Evolutionary conservation across 176 grass and related monocot species (phyloP).

Genomic region (Saccharum spontaneum): DNA sequence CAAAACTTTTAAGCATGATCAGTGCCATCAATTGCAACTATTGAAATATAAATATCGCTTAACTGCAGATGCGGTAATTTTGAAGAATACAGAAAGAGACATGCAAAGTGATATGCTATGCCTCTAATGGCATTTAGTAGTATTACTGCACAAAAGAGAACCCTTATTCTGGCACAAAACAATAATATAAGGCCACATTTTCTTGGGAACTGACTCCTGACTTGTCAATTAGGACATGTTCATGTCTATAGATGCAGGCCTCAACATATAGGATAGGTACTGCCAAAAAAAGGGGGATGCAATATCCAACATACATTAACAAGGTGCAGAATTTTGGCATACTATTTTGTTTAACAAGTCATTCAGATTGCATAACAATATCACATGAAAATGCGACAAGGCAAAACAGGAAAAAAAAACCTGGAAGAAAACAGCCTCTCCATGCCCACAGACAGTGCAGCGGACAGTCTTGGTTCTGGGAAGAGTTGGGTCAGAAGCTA

Average conservation of each 20-base stretch:
- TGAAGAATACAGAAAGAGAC: not conserved
- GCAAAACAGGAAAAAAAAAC: slow-evolving; percentile 3
- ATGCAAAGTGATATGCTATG: not conserved
- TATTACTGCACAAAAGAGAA: not conserved
- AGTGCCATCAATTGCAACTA: not conserved
- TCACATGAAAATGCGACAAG: not conserved
- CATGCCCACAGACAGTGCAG: slow-evolving; percentile 51
- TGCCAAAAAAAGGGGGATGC: not conserved
- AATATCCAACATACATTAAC: not conserved
- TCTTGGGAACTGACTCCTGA: not conserved
- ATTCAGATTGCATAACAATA: not conserved
- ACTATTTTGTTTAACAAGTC: not conserved
- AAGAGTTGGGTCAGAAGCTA: slow-evolving; percentile 54
- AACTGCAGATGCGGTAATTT: not conserved
- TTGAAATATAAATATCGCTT: not conserved
- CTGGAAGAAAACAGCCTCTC: slow-evolving; percentile 81
- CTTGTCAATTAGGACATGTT: not conserved
- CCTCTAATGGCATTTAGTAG: not conserved
- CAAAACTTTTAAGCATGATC: not conserved
- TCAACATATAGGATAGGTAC: not conserved
- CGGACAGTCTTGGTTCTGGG: slow-evolving; percentile 57
- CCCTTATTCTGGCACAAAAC: not conserved
- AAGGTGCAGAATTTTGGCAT: not conserved
- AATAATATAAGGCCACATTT: not conserved
- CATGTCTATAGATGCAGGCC: not conserved